Evolutionary conservation across 2,329 filamentous ascomycete genomes (phyloP).

Genomic region (Pochonia chlamydosporia): DNA sequence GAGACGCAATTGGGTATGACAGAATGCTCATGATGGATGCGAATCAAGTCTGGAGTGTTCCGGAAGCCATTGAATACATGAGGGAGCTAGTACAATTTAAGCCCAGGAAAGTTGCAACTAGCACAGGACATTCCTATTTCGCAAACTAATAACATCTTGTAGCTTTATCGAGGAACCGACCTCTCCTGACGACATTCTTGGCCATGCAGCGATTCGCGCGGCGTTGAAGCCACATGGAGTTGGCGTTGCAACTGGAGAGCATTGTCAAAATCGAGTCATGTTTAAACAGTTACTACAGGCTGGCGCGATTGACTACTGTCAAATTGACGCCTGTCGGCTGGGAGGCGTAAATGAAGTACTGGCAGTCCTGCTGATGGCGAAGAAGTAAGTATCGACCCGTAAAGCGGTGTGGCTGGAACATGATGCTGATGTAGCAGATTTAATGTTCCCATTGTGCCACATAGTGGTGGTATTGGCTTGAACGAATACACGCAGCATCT

Average conservation of each 20-base stretch:
- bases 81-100: constrained; percentile 73
- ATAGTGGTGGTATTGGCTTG: constrained; percentile 82
- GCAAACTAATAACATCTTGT: no score
- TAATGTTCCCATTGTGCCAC: constrained; percentile 76
- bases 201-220: constrained; percentile 78
- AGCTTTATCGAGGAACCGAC: constrained; percentile 97
- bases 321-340: constrained; percentile 85
- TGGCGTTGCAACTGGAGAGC: constrained; percentile 85
- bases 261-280: constrained; percentile 91
- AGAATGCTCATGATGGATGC: constrained; percentile 85
- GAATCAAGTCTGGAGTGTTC: constrained; percentile 89
- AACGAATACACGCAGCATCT: constrained; percentile 93
- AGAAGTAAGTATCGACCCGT: no score
- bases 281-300: constrained; percentile 86
- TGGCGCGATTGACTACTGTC: constrained; percentile 79
- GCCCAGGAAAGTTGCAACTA: no score
- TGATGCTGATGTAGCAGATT: no score
- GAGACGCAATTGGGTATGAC: constrained; percentile 77
- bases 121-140: no score
- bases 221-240: constrained; percentile 70
- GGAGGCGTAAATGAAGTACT: constrained; percentile 89
- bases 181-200: constrained; percentile 81
- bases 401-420: no score
- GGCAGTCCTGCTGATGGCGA: constrained; percentile 81
- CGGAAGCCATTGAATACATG: constrained; percentile 86